Conservation (phyloP, 2,329 filamentous ascomycete species). For the Alternaria viburni region DNA sequence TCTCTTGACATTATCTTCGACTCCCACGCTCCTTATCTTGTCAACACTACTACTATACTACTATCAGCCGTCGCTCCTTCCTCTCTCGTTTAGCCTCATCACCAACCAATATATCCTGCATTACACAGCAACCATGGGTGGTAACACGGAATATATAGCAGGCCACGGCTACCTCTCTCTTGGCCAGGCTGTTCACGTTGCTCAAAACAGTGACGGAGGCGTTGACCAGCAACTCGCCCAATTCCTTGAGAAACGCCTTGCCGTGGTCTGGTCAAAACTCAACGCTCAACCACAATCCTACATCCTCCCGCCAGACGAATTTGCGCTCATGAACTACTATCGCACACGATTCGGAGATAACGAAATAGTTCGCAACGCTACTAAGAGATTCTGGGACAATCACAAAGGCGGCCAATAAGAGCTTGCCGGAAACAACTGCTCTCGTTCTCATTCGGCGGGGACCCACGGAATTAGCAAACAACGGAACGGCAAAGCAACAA, state of each 20-base stretch:
- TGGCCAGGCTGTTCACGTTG: slow-evolving; percentile 74
- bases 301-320: slow-evolving; percentile 77
- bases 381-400: slow-evolving; percentile 64
- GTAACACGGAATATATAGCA: slow-evolving; percentile 49
- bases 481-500: not conserved
- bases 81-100: slow-evolving; percentile 34
- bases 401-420: slow-evolving; percentile 42
- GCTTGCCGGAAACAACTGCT: not conserved
- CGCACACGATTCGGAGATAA: slow-evolving; percentile 68
- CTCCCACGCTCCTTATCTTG: slow-evolving; percentile 18
- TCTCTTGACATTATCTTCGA: slow-evolving; percentile 9
- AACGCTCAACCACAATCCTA: slow-evolving; percentile 70
- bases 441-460: not conserved
- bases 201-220: slow-evolving; percentile 74
- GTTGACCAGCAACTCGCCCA: slow-evolving; percentile 67
- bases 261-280: slow-evolving; percentile 72
- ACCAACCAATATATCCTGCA: slow-evolving; percentile 31
- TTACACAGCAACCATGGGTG: slow-evolving; percentile 47
- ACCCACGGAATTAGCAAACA: not conserved
- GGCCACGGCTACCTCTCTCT: slow-evolving; percentile 58
- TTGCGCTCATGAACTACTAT: slow-evolving; percentile 86
- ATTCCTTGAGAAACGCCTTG: slow-evolving; percentile 66
- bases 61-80: slow-evolving; percentile 21
- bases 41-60: slow-evolving; percentile 4
- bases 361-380: slow-evolving; percentile 57